Percentiles rank a stretch among this genome's conserved stretches.
These are phyloP conservation scores for Elaeis guineensis DNA, from an alignment of 176 grass and related monocot species.

Conservation along the genomic window DNA sequence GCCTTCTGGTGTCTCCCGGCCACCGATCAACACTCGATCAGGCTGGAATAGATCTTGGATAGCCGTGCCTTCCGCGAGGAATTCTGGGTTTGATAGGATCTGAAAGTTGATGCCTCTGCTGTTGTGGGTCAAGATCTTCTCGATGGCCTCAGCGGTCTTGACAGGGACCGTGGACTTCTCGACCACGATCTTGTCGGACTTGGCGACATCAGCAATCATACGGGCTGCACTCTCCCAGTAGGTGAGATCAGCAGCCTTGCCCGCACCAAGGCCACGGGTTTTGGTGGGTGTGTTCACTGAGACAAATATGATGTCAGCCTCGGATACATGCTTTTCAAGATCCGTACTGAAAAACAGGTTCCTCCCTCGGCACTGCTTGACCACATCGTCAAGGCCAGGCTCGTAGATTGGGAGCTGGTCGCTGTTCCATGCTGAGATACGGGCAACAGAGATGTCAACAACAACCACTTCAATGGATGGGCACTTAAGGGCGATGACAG, in stretches of 20 bases:
- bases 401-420: constrained; percentile 61
- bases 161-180: constrained; percentile 75
- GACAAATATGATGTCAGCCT: constrained; percentile 66
- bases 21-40: constrained; percentile 56
- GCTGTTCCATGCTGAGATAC: constrained; percentile 56
- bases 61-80: constrained; percentile 64
- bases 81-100: constrained; percentile 72
- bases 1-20: constrained; percentile 45
- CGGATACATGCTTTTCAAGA: constrained; percentile 45
- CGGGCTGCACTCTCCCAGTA: constrained; percentile 78
- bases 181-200: constrained; percentile 52
- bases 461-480: constrained; percentile 51
- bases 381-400: constrained; percentile 54
- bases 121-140: constrained; percentile 70
- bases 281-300: constrained; percentile 73
- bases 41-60: constrained; percentile 53
- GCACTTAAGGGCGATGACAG: constrained; percentile 57
- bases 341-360: constrained; percentile 76
- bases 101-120: constrained; percentile 61
- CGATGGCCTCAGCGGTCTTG: constrained; percentile 63
- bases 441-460: constrained; percentile 39
- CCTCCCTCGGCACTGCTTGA: constrained; percentile 46
- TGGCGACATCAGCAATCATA: constrained; percentile 55
- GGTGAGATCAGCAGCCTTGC: constrained; percentile 59
- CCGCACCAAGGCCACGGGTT: constrained; percentile 49